Conservation (phyloP, 148 eudicot genomes). For the Tetragonia tetragonoides region DNA sequence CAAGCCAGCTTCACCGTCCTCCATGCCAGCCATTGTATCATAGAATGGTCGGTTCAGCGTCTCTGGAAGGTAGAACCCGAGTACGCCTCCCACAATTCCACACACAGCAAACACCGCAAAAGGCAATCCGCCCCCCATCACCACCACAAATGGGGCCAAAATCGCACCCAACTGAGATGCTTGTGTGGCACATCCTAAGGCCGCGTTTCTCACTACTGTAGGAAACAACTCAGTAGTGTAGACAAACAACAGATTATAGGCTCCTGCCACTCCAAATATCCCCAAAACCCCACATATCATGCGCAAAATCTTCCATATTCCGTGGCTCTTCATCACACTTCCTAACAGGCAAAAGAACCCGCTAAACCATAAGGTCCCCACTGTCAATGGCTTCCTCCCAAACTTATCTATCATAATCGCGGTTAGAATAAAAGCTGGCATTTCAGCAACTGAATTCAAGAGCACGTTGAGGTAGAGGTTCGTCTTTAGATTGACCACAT, state of each 20-base stretch:
- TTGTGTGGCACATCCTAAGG: conserved; percentile 80
- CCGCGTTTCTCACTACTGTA: conserved; percentile 87
- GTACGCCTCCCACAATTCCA: conserved; percentile 62
- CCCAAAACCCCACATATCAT: conserved; percentile 80
- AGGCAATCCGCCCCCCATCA: conserved; percentile 53
- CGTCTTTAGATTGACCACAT: conserved; percentile 78
- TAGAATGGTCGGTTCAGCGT: conserved; percentile 74
- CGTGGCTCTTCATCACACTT: conserved; percentile 36
- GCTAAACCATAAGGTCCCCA: conserved; percentile 82
- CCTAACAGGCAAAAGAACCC: conserved; percentile 69
- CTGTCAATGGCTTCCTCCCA: conserved; percentile 71
- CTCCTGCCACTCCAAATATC: conserved; percentile 87
- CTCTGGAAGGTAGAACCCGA: conserved; percentile 71
- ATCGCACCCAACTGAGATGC: conserved; percentile 88
- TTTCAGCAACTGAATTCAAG: conserved; percentile 72
- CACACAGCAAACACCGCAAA: conserved; percentile 64
- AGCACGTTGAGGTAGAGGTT: conserved; percentile 68
- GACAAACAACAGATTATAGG: conserved; percentile 73
- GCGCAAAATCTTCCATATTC: conserved; percentile 46
- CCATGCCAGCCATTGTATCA: conserved; percentile 81
- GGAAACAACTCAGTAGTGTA: conserved; percentile 85
- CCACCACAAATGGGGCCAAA: conserved; percentile 80
- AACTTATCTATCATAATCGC: conserved; percentile 55
- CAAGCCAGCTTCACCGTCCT: conserved; percentile 49
- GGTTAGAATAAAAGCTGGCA: conserved; percentile 73